Conservation (phyloP, 305 asterid species). For the Fraxinus paxiana region DNA sequence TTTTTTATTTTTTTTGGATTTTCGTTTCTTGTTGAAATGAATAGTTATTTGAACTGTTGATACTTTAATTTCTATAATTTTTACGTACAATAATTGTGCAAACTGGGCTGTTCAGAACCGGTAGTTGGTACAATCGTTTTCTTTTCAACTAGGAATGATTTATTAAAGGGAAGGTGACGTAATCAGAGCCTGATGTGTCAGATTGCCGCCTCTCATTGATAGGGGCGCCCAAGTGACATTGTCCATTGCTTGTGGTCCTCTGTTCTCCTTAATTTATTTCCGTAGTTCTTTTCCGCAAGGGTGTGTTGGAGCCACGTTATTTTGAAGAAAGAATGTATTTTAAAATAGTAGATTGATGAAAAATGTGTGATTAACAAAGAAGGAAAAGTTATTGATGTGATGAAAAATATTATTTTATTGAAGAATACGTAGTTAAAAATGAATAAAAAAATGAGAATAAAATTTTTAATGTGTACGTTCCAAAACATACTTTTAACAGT, state of each 20-base stretch:
- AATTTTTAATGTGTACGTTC: background rate
- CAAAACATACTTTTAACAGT: background rate
- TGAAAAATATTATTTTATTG: too few relatives aligned
- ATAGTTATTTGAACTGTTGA: background rate
- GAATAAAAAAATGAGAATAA: too few relatives aligned
- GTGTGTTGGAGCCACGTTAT: too few relatives aligned
- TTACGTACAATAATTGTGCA: background rate
- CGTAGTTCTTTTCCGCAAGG: background rate
- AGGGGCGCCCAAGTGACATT: constrained; percentile 29
- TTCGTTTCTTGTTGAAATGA: background rate
- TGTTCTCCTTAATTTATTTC: background rate
- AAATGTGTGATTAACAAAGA: too few relatives aligned
- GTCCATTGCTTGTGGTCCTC: background rate
- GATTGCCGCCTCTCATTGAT: constrained; percentile 28
- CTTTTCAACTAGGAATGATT: background rate
- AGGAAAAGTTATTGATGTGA: too few relatives aligned
- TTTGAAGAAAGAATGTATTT: too few relatives aligned
- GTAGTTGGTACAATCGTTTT: background rate
- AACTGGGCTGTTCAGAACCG: background rate
- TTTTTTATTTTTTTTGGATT: background rate
- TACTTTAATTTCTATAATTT: background rate
- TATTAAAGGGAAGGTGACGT: constrained; percentile 2
- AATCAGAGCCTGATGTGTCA: constrained; percentile 14
- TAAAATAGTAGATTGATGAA: too few relatives aligned
- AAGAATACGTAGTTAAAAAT: too few relatives aligned